phyloP scores from a whole-genome alignment of 805 yeast species.

The Ogataea polymorpha region DNA sequence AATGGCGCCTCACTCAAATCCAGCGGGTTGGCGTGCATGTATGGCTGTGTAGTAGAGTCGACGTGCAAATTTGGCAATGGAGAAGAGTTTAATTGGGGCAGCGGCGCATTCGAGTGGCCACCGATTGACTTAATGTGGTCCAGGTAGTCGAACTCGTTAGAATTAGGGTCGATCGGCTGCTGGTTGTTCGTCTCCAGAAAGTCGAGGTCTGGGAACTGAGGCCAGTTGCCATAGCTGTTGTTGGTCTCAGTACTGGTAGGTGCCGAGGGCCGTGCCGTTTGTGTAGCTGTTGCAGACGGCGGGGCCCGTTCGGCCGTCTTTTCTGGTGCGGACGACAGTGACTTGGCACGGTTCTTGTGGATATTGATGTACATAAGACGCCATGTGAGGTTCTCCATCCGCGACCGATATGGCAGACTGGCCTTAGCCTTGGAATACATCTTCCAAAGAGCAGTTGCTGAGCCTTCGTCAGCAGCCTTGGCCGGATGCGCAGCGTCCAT shows the following conservation, averaged over 20 bases:
- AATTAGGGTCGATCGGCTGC: conserved; percentile 38
- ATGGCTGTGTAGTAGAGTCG: conserved; percentile 30
- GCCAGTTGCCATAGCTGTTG: conserved; percentile 30
- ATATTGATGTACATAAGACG: conserved; percentile 66
- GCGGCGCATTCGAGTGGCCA: conserved; percentile 13
- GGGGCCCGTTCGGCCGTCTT: background rate
- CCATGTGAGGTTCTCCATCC: conserved; percentile 89
- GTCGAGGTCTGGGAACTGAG: conserved; percentile 34
- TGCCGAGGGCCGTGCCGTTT: conserved; percentile 1
- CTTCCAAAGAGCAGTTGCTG: conserved; percentile 66
- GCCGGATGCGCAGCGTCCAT: conserved; percentile 6
- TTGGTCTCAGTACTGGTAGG: conserved; percentile 2
- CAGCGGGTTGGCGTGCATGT: conserved; percentile 14
- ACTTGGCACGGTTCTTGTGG: conserved; percentile 14
- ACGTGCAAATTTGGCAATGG: conserved; percentile 24
- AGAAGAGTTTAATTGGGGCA: conserved; percentile 25
- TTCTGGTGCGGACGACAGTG: background rate
- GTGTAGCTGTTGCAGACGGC: background rate
- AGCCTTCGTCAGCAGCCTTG: conserved; percentile 32
- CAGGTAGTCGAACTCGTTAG: conserved; percentile 60
- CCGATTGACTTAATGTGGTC: conserved; percentile 61
- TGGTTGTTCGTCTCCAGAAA: conserved; percentile 12
- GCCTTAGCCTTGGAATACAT: conserved; percentile 77
- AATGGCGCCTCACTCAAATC: conserved; percentile 18
- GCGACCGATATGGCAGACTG: conserved; percentile 64